Evolutionary conservation across 1,284 basidiomycete genomes (phyloP).

Genomic region (Fistulinella staudtii): DNA sequence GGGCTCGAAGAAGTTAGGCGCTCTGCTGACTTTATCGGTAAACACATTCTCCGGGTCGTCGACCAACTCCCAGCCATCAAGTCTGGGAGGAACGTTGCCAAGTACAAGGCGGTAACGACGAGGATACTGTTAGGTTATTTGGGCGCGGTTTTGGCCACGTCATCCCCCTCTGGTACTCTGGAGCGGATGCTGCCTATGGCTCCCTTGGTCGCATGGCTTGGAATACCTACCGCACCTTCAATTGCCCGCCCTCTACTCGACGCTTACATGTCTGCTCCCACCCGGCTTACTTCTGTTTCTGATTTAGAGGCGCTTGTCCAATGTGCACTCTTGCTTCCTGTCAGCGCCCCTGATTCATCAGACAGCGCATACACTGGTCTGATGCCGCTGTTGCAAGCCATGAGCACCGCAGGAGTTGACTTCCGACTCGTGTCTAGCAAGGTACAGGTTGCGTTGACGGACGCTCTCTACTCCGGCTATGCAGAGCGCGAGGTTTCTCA

Average conservation of each 20-base stretch:
- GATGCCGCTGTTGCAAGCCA: conserved; percentile 19
- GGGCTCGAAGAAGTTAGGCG: conserved; percentile 14
- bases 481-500: conserved; percentile 20
- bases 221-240: conserved; percentile 5
- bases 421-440: conserved; percentile 21
- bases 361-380: conserved; percentile 16
- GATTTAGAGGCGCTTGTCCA: conserved; percentile 33
- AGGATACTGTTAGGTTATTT: conserved; percentile 21
- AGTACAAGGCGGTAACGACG: conserved; percentile 11
- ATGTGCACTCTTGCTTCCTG: conserved; percentile 24
- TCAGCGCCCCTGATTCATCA: conserved; percentile 5
- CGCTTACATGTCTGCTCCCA: conserved; percentile 30
- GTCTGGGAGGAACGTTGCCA: conserved; percentile 16
- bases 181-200: conserved; percentile 13
- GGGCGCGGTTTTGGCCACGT: conserved; percentile 7
- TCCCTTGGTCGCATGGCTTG: conserved; percentile 16
- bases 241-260: conserved; percentile 24
- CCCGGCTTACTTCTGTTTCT: conserved; percentile 13
- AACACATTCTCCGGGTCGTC: conserved; percentile 5
- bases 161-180: conserved; percentile 4
- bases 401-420: conserved; percentile 19
- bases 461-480: conserved; percentile 21
- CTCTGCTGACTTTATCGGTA: conserved; percentile 21
- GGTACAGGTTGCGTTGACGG: conserved; percentile 20
- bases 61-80: conserved; percentile 17